These are phyloP conservation scores for Penicillium fimorum DNA, from an alignment of 495 filamentous ascomycete species.

Conservation along the genomic window DNA sequence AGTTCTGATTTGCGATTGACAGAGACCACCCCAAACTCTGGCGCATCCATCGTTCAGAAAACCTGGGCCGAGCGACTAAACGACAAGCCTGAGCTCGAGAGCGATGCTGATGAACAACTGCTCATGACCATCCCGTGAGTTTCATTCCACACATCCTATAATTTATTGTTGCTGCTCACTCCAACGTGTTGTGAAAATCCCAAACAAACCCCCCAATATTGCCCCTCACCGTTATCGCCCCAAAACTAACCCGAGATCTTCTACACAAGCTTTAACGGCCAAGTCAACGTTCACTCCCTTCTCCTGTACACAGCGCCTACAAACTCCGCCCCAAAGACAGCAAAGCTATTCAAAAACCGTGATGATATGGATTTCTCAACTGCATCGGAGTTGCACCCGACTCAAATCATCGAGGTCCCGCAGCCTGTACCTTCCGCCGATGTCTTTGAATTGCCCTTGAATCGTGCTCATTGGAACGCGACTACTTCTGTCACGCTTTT, in stretches of 20 bases:
- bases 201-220: conserved; percentile 21
- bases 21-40: conserved; percentile 63
- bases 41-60: conserved; percentile 77
- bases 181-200: not conserved
- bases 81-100: conserved; percentile 69
- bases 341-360: conserved; percentile 82
- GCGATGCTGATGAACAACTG: conserved; percentile 90
- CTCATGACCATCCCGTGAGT: conserved; percentile 87
- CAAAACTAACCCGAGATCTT: conserved; percentile 11
- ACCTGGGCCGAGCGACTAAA: conserved; percentile 80
- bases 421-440: conserved; percentile 63
- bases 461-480: conserved; percentile 83
- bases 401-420: conserved; percentile 74
- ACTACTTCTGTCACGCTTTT: conserved; percentile 77
- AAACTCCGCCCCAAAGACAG: conserved; percentile 69
- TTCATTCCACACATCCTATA: not conserved
- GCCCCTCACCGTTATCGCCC: conserved; percentile 25
- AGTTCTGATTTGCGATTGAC: conserved; percentile 11
- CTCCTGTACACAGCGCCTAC: conserved; percentile 74
- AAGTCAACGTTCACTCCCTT: conserved; percentile 87
- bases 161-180: not conserved
- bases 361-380: conserved; percentile 80
- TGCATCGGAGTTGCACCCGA: conserved; percentile 65
- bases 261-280: conserved; percentile 85
- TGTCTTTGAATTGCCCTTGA: conserved; percentile 80